These are phyloP conservation scores for Vigna angularis DNA, from an alignment of 306 rosid species.

Conservation along the genomic window DNA sequence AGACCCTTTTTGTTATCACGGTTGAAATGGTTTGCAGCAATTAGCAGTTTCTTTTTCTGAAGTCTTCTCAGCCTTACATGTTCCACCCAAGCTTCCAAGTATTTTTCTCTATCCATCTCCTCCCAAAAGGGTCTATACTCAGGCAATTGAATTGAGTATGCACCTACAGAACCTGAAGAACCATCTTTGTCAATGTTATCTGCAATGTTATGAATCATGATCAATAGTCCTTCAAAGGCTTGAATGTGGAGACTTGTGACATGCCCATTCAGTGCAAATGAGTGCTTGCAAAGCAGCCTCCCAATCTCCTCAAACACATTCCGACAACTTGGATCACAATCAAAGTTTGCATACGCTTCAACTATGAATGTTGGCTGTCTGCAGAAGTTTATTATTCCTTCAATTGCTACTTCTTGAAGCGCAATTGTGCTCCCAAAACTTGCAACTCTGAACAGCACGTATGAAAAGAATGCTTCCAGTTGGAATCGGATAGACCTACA, in stretches of 20 bases:
- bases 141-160: constrained; percentile 49
- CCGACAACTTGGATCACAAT: constrained; percentile 73
- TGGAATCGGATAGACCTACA: constrained; percentile 78
- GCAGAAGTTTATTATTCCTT: constrained; percentile 87
- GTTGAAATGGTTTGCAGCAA: constrained; percentile 86
- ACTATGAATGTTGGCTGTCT: constrained; percentile 74
- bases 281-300: constrained; percentile 82
- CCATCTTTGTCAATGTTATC: constrained; percentile 72
- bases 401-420: constrained; percentile 90
- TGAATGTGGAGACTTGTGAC: constrained; percentile 64
- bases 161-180: constrained; percentile 46
- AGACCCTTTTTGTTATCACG: constrained; percentile 90
- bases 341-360: constrained; percentile 74
- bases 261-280: constrained; percentile 63
- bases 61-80: constrained; percentile 66
- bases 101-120: constrained; percentile 56
- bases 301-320: constrained; percentile 82
- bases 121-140: constrained; percentile 81
- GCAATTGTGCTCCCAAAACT: constrained; percentile 60
- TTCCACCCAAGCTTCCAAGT: constrained; percentile 64
- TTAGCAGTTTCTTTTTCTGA: constrained; percentile 70
- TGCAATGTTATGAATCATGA: constrained; percentile 82
- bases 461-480: constrained; percentile 76
- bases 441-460: constrained; percentile 66
- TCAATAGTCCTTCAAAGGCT: constrained; percentile 85